These are phyloP conservation scores for Alternaria postmessia DNA, from an alignment of 2,329 filamentous ascomycete species.

Conservation along the genomic window DNA sequence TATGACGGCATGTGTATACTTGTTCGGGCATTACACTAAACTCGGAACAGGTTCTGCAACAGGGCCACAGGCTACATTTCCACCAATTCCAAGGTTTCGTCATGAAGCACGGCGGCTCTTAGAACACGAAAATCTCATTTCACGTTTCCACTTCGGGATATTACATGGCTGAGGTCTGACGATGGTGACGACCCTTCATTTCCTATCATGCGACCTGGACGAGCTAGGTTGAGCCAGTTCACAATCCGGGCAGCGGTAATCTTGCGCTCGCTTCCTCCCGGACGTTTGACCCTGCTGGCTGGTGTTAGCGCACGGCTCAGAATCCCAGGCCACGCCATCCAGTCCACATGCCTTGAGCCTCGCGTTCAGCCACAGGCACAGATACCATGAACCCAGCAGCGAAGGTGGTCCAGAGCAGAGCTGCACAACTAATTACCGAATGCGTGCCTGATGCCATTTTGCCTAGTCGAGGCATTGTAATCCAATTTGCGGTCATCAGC, in stretches of 20 bases:
- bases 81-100: slow-evolving; percentile 45
- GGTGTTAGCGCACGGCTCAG: slow-evolving; percentile 39
- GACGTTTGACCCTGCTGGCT: slow-evolving; percentile 49
- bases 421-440: slow-evolving; percentile 15
- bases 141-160: slow-evolving; percentile 40
- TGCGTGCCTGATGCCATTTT: slow-evolving; percentile 11
- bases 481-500: slow-evolving; percentile 6
- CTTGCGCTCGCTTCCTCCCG: slow-evolving; percentile 52
- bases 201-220: slow-evolving; percentile 43
- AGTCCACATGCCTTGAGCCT: slow-evolving; percentile 34
- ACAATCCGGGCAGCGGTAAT: slow-evolving; percentile 46
- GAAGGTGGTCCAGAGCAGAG: slow-evolving; percentile 30
- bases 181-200: slow-evolving; percentile 50
- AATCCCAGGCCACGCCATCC: slow-evolving; percentile 31
- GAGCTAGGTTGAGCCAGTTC: slow-evolving; percentile 34
- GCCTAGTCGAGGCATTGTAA: slow-evolving; percentile 4
- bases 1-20: slow-evolving; percentile 42
- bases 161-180: slow-evolving; percentile 43
- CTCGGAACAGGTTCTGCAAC: slow-evolving; percentile 29
- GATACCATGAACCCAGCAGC: slow-evolving; percentile 23
- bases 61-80: slow-evolving; percentile 25
- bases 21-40: slow-evolving; percentile 37
- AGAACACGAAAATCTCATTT: slow-evolving; percentile 47
- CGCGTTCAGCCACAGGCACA: slow-evolving; percentile 36
- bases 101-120: slow-evolving; percentile 46